Percentiles rank a stretch among this genome's conserved stretches.
These are phyloP conservation scores for Cladosporium phlei DNA, from an alignment of 2,329 filamentous ascomycete species.

Conservation along the genomic window DNA sequence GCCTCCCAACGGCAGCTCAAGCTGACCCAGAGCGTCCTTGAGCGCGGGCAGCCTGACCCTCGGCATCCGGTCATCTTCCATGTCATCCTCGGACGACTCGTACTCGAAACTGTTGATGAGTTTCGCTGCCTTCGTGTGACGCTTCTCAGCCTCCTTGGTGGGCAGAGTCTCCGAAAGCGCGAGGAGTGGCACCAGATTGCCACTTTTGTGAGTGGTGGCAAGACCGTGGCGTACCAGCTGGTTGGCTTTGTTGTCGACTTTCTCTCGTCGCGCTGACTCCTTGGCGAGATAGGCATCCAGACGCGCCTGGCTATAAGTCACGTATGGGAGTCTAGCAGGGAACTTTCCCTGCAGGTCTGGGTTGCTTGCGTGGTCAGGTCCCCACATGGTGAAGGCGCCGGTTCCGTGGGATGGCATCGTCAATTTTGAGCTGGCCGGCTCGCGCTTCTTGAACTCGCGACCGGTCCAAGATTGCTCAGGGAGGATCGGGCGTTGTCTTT, in stretches of 20 bases:
- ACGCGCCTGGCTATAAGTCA: background rate
- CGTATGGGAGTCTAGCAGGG: too few species aligned
- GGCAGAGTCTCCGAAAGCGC: background rate
- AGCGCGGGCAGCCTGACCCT: background rate
- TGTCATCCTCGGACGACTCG: background rate
- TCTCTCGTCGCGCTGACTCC: background rate
- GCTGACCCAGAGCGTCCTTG: background rate
- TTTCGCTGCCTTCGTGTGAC: background rate
- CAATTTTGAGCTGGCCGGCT: background rate
- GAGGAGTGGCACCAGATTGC: background rate
- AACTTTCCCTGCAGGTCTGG: background rate
- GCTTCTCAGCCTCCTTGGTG: background rate
- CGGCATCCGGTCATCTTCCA: background rate
- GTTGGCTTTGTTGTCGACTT: background rate
- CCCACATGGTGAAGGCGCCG: background rate
- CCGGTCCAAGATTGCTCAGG: background rate
- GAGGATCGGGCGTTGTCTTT: background rate
- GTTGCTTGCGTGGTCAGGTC: background rate
- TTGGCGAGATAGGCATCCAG: background rate
- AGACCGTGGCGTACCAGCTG: background rate
- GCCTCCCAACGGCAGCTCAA: background rate
- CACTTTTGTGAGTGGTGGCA: background rate
- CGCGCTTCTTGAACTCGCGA: background rate
- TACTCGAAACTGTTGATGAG: background rate
- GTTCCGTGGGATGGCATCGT: background rate